A percentile compares a stretch with the other conserved stretches of the same genome.
Conservation (phyloP, 345 rosid genomes). For the Tarenaya hassleriana region DNA sequence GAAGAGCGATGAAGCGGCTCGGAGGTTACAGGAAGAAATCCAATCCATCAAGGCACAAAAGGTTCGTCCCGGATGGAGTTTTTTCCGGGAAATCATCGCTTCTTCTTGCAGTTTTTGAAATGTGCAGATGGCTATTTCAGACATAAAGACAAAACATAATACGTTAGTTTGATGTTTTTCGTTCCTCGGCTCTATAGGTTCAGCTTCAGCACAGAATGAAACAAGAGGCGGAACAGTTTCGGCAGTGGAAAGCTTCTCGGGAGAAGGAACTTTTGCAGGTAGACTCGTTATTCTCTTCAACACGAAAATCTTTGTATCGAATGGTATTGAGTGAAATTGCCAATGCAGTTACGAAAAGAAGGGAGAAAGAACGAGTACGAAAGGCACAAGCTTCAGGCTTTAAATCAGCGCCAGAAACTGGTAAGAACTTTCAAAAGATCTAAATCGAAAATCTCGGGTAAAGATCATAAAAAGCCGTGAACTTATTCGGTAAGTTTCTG, state of each 20-base stretch:
- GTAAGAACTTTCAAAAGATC: conserved; percentile 33
- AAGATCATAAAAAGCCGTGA: conserved; percentile 5
- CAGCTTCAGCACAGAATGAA: conserved; percentile 94
- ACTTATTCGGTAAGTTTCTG: conserved; percentile 7
- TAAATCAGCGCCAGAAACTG: conserved; percentile 97
- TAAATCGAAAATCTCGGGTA: background rate
- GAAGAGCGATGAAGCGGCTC: conserved; percentile 92
- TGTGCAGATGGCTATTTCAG: background rate
- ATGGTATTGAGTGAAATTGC: conserved; percentile 6
- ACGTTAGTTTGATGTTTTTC: conserved; percentile 11
- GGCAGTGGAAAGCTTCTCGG: conserved; percentile 95
- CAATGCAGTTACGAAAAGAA: conserved; percentile 75
- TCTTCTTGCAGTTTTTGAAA: background rate
- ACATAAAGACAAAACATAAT: too few species aligned
- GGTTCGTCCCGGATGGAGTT: conserved; percentile 45
- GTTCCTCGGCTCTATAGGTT: conserved; percentile 51
- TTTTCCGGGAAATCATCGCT: background rate
- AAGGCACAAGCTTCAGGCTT: conserved; percentile 92
- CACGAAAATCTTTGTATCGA: conserved; percentile 2
- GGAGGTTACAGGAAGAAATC: conserved; percentile 89
- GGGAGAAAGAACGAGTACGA: conserved; percentile 97
- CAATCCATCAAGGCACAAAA: conserved; percentile 92
- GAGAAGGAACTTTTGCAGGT: conserved; percentile 97
- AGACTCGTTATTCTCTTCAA: background rate
- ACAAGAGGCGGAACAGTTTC: conserved; percentile 97